Percentiles rank a stretch among this genome's conserved stretches.
Conservation (phyloP, 176 grass and related monocot species). For the Saccharum officinarum region DNA sequence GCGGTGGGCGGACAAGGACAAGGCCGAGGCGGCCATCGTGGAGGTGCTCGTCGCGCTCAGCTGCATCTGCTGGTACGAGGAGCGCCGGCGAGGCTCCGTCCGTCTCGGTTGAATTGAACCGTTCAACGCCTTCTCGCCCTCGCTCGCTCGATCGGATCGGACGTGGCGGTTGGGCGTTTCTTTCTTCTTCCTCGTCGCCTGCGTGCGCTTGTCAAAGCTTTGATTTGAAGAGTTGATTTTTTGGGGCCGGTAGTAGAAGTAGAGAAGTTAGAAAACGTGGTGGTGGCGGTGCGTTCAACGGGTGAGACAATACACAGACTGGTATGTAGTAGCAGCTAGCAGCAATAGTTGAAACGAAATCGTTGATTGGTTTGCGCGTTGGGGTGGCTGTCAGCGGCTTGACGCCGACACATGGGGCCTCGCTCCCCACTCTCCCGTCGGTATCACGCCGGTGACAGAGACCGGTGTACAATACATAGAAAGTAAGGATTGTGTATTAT, state of each 20-base stretch:
- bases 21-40: conserved; percentile 84
- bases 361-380: conserved; percentile 28
- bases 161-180: not conserved
- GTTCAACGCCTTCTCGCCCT: not conserved
- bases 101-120: not conserved
- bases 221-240: conserved; percentile 52
- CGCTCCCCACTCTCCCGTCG: not conserved
- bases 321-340: not conserved
- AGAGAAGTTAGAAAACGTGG: conserved; percentile 14
- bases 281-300: conserved; percentile 25
- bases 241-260: conserved; percentile 30
- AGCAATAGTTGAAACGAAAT: conserved; percentile 28
- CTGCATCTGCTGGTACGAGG: conserved; percentile 93
- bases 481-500: conserved; percentile 20
- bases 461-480: conserved; percentile 20
- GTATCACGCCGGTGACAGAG: conserved; percentile 36
- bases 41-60: conserved; percentile 95
- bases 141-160: not conserved
- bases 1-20: conserved; percentile 73
- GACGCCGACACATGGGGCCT: conserved; percentile 28
- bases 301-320: not conserved
- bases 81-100: conserved; percentile 58
- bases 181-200: not conserved
- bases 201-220: conserved; percentile 59
- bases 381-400: conserved; percentile 25